Percentiles rank a stretch among this genome's conserved stretches.
Conservation (phyloP, 192 early-diverging fungal genomes). For the Rhizoclosmatium globosum region DNA sequence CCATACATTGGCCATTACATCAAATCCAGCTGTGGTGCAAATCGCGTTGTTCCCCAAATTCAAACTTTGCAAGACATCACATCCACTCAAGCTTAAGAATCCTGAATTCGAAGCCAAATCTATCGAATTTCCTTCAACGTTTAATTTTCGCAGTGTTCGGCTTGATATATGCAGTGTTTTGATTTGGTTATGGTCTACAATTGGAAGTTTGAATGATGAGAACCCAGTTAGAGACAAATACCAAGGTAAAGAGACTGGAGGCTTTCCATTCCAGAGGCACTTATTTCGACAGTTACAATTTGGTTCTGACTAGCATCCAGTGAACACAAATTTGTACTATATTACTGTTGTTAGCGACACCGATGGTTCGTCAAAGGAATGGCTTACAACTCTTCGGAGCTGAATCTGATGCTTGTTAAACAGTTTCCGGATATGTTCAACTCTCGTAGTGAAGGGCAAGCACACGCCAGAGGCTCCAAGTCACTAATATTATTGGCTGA, state of each 20-base stretch:
- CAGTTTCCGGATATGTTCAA: constrained; percentile 14
- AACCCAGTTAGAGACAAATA: neutral
- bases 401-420: neutral
- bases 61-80: neutral
- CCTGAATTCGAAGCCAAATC: neutral
- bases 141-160: constrained; percentile 15
- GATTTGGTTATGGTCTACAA: neutral
- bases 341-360: neutral
- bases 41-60: constrained; percentile 20
- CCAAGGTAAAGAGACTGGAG: constrained; percentile 20
- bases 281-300: neutral
- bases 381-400: constrained; percentile 1
- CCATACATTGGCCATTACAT: neutral
- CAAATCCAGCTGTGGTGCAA: neutral
- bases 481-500: constrained; percentile 12
- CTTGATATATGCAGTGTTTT: neutral
- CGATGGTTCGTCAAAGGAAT: neutral
- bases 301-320: constrained; percentile 18
- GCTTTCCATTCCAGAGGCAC: neutral
- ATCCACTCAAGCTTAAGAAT: neutral
- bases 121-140: constrained; percentile 19
- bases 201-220: neutral
- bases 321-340: neutral
- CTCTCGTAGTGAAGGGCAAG: neutral
- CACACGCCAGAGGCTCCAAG: neutral